A percentile compares a stretch with the other conserved stretches of the same genome.
Evolutionary conservation across 805 yeast species (phyloP).

Genomic region (Lipomyces oligophaga): DNA sequence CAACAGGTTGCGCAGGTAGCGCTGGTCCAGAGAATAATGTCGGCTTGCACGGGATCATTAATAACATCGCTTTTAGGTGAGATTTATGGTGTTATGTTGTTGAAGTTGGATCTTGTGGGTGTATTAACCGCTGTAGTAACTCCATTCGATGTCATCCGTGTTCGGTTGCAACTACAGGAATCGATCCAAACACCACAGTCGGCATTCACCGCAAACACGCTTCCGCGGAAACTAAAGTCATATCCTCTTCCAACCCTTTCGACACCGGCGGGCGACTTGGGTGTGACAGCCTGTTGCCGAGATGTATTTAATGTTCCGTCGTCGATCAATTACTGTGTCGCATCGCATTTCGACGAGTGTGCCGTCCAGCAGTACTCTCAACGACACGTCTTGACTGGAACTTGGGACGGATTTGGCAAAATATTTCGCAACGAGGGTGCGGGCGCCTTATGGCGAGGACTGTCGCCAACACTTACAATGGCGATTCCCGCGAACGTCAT

Average conservation of each 20-base stretch:
- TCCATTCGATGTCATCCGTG: constrained; percentile 45
- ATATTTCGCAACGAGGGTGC: constrained; percentile 73
- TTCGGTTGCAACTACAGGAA: constrained; percentile 42
- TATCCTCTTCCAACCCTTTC: constrained; percentile 10
- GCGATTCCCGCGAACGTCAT: constrained; percentile 90
- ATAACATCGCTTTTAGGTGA: constrained; percentile 40
- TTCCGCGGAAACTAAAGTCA: too few species aligned
- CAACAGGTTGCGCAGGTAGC: too few species aligned
- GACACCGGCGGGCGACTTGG: constrained; percentile 34
- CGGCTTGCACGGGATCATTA: constrained; percentile 44
- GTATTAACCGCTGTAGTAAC: constrained; percentile 33
- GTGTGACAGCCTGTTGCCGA: constrained; percentile 41
- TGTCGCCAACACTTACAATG: constrained; percentile 74
- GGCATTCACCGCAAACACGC: constrained; percentile 52
- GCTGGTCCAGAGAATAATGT: constrained; percentile 35
- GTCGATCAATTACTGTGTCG: constrained; percentile 39
- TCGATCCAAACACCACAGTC: constrained; percentile 63
- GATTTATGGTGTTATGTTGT: not conserved
- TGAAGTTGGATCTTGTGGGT: not conserved
- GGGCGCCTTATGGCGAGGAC: constrained; percentile 80
- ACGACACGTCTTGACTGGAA: constrained; percentile 52
- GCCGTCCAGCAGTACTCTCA: constrained; percentile 34
- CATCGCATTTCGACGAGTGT: constrained; percentile 37
- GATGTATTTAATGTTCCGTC: constrained; percentile 42
- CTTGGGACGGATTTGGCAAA: constrained; percentile 65